Percentiles rank a stretch among this genome's conserved stretches.
Conservation (phyloP, 1,284 basidiomycete species). For the Cryptococcus floricola region DNA sequence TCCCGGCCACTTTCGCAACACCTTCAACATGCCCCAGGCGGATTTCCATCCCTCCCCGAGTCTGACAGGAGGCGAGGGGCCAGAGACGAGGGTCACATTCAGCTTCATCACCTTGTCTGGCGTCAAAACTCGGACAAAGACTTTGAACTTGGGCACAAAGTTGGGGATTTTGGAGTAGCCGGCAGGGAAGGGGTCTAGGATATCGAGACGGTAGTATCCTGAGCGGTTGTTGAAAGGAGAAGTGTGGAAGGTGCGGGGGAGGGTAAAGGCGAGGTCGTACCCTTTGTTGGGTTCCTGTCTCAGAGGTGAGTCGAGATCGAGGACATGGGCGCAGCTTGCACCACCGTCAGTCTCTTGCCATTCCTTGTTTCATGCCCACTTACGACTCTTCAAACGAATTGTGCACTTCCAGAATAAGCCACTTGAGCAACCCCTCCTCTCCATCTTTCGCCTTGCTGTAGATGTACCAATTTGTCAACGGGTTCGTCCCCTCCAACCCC, state of each 20-base stretch:
- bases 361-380: conserved; percentile 33
- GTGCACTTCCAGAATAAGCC: conserved; percentile 67
- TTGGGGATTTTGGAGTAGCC: background rate
- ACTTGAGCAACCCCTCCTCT: conserved; percentile 46
- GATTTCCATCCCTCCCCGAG: conserved; percentile 20
- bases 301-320: conserved; percentile 12
- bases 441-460: conserved; percentile 48
- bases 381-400: conserved; percentile 74
- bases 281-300: conserved; percentile 11
- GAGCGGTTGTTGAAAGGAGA: conserved; percentile 74
- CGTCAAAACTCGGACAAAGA: conserved; percentile 34
- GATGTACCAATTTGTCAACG: conserved; percentile 68
- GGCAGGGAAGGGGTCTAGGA: conserved; percentile 49
- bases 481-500: conserved; percentile 70
- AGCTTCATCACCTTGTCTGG: conserved; percentile 46
- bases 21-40: conserved; percentile 45
- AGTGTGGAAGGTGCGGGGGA: conserved; percentile 69
- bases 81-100: conserved; percentile 56
- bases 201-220: conserved; percentile 62
- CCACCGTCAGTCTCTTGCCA: background rate
- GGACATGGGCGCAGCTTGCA: conserved; percentile 25
- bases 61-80: conserved; percentile 47
- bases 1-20: conserved; percentile 56
- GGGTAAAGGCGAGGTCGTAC: conserved; percentile 63
- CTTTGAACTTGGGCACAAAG: conserved; percentile 25